Percentiles rank a stretch among this genome's conserved stretches.
These are phyloP conservation scores for Pyrenopolyporus hunteri DNA, from an alignment of 495 filamentous ascomycete genomes.

Conservation along the genomic window DNA sequence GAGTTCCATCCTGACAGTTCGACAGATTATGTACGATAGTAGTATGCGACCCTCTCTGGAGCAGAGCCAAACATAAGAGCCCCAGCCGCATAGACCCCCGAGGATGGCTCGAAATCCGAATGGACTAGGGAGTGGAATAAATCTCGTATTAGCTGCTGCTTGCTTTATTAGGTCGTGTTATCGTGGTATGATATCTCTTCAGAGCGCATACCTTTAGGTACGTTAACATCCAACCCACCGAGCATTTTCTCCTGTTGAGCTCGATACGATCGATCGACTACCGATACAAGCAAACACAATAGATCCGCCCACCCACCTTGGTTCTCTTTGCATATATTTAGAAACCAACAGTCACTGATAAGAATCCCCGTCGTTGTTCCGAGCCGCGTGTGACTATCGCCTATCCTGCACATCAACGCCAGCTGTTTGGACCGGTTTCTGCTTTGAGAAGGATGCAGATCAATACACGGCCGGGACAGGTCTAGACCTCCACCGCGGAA, in stretches of 20 bases:
- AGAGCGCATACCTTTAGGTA: neutral
- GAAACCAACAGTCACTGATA: neutral
- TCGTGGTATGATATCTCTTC: neutral
- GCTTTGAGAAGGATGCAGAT: constrained; percentile 22
- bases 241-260: neutral
- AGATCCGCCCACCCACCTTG: neutral
- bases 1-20: neutral
- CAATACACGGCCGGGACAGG: neutral
- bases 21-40: too few species aligned
- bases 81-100: neutral
- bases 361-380: neutral
- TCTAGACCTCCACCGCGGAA: constrained; percentile 4
- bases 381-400: constrained; percentile 1
- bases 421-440: neutral
- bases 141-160: constrained; percentile 1
- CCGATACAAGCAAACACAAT: constrained; percentile 7
- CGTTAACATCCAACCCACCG: neutral
- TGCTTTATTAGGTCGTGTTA: constrained; percentile 6
- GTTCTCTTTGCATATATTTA: neutral
- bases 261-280: neutral
- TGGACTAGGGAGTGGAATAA: neutral
- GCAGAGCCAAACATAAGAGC: neutral
- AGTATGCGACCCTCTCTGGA: too few species aligned
- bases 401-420: neutral
- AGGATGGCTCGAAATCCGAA: neutral